Evolutionary conservation across 225 moss, liverwort and hornwort species (phyloP).

Genomic region (Sphagnum contortum): DNA sequence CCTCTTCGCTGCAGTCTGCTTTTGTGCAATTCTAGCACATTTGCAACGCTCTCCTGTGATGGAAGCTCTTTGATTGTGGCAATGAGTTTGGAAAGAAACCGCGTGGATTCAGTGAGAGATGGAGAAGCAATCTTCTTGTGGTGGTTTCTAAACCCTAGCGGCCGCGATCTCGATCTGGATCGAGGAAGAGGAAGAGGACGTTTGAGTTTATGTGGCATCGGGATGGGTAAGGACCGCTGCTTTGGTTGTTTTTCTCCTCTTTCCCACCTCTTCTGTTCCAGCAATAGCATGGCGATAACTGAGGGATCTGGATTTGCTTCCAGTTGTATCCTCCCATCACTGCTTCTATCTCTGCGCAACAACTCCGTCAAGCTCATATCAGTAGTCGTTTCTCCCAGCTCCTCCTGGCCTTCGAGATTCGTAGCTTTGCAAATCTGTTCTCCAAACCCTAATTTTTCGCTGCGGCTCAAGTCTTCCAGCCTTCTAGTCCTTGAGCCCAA

Average conservation of each 20-base stretch:
- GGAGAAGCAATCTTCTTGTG: slow-evolving; percentile 5
- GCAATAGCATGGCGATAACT: slow-evolving; percentile 15
- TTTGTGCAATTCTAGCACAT: slow-evolving; percentile 47
- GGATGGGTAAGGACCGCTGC: slow-evolving; percentile 46
- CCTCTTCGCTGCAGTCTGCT: slow-evolving; percentile 31
- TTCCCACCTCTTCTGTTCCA: background rate
- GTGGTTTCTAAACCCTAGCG: background rate
- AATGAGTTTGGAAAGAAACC: slow-evolving; percentile 31
- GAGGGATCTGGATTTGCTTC: slow-evolving; percentile 51
- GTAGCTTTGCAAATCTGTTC: too few relatives aligned
- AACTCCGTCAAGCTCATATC: slow-evolving; percentile 24
- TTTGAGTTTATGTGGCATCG: slow-evolving; percentile 62
- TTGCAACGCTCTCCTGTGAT: slow-evolving; percentile 29
- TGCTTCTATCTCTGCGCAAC: slow-evolving; percentile 30
- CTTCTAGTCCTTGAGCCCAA: too few relatives aligned
- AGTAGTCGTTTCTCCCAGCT: too few relatives aligned
- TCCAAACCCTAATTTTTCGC: too few relatives aligned
- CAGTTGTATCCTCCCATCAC: slow-evolving; percentile 28
- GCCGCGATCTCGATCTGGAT: slow-evolving; percentile 20
- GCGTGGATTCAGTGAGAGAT: slow-evolving; percentile 4
- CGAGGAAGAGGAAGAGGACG: slow-evolving; percentile 52
- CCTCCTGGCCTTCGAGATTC: too few relatives aligned
- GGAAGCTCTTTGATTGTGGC: slow-evolving; percentile 37
- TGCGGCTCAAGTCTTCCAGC: too few relatives aligned
- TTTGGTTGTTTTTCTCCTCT: slow-evolving; percentile 18